phyloP scores from a whole-genome alignment of 768 basidiomycete species.

The Lactarius vividus region DNA sequence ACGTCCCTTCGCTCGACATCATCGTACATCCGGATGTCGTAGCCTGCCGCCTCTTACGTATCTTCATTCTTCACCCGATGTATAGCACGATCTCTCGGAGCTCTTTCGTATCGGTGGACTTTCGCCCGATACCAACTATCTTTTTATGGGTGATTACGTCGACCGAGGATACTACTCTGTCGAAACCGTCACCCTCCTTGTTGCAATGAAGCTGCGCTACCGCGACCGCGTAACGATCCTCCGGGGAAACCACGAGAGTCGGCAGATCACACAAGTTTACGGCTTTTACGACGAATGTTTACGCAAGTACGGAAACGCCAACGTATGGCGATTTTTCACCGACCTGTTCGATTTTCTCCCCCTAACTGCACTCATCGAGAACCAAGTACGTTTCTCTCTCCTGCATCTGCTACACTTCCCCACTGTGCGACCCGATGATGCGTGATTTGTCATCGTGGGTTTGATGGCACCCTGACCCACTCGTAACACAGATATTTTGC shows the following conservation, averaged over 20 bases:
- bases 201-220: constrained; percentile 96
- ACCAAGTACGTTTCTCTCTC: constrained; percentile 72
- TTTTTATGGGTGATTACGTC: constrained; percentile 99
- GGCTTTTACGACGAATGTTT: constrained; percentile 99
- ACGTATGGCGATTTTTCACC: constrained; percentile 99
- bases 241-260: constrained; percentile 97
- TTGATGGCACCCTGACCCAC: constrained; percentile 14
- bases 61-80: constrained; percentile 12
- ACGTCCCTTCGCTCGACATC: constrained; percentile 28
- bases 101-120: constrained; percentile 98
- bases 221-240: constrained; percentile 97
- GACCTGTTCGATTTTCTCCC: constrained; percentile 98
- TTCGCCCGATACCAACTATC: constrained; percentile 98
- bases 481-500: constrained; percentile 83
- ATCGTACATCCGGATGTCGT: constrained; percentile 11
- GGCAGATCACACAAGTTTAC: constrained; percentile 99
- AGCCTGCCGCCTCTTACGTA: constrained; percentile 21
- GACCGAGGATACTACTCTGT: constrained; percentile 99
- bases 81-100: constrained; percentile 97
- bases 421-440: constrained; percentile 9
- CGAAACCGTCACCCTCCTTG: constrained; percentile 96
- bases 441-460: constrained; percentile 12
- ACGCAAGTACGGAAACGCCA: constrained; percentile 99
- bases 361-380: constrained; percentile 96
- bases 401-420: not conserved